Base-by-base conservation (phyloP, 768 basidiomycete genomes). In the Tylopilus sp. region DNA sequence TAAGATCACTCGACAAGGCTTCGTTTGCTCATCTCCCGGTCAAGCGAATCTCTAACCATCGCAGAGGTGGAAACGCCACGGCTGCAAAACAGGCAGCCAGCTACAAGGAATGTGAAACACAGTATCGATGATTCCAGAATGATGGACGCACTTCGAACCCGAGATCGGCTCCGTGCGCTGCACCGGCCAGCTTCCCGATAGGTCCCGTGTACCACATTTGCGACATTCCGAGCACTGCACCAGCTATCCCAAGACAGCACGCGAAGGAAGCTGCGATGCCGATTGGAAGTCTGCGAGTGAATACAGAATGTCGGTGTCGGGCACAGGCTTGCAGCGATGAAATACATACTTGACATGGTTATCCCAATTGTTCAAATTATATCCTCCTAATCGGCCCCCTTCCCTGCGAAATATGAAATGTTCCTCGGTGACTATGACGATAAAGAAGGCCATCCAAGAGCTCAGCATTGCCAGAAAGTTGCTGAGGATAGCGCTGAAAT, bases 121-220 rank as follows among this genome's bases (percentile, higher is more conserved):
- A n/a, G n/a, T 22, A 30, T 55, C 38, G 44, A n/a, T 33, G 21
- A 30, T 25, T 36, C 35, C 17, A 18, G n/a, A 6, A 36, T 6
- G 21, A 7, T 22, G 11, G 28, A 40, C 70, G 26, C 26, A 78
- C 75, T 69, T 80, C 80, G 48, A 81, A 80, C 28, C 80, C 80
- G 23, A 81, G 68, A 57, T 81, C 80, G 2, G 76, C 79, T 23
- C 79, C 79, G 35, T 61, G 72, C 11, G 28, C 18, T 3, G 62
- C 70, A 13, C 78, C 77, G 4, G 77, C 74, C 40, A 71, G 51
- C 42, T 60, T 61, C 3, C 71, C 79, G 4, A 80, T 58, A 0
- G 79, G 79, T 1, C 80, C 80, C 3, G 72, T 76, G 51, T 79
- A 80, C 78, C 79, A 79, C 6, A 67, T 68, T 53, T 78, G 72